Base-by-base conservation (phyloP, 2,329 filamentous ascomycete genomes). In the Monosporascus sp. region DNA sequence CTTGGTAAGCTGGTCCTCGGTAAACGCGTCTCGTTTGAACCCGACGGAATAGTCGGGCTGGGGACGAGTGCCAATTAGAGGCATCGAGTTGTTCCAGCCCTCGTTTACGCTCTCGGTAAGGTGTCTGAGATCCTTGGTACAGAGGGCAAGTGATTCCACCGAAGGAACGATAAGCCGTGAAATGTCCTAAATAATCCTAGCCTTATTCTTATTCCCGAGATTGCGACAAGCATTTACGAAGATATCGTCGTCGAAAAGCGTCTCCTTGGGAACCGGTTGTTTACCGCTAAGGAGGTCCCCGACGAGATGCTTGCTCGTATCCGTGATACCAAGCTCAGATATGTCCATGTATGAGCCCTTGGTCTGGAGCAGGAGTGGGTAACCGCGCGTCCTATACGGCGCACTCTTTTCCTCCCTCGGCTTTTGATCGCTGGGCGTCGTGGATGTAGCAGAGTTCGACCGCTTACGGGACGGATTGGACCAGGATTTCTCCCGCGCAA, bases 21-120 rank as follows among this genome's bases (percentile, higher is more conserved):
- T 76, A 54, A 80, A 79, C 50, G 72, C 72, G 5, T 66, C 57
- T 18, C 67, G 62, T 44, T 49, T 62, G 56, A 78, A 77, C 31
- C 72, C 72, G 5, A 76, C 65, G 25, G 70, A 67, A 57, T 74
- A 77, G 59, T 77, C 71, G 2, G 74, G 74, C 59, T 78, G 73
- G 9, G 71, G 74, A 49, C 67, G 67, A 48, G 67, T 57, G 2
- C 62, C 61, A 31, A 57, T 65, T 1, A 77, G 39, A 7, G 73
- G 66, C 37, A 74, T 64, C 6, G 68, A 68, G 55, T 70, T 72
- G 50, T 67, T 68, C 74, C 73, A 77, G 52, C 64, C 64, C 62
- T 75, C 66, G 56, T 76, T 74, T 37, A 72, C 64, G 54, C 69
- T 74, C 57, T 78, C 72, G 31, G 62, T 61, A 7, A 77, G 55